Conservation (phyloP, 805 yeast species). For the Wickerhamomyces hampshirensis region DNA sequence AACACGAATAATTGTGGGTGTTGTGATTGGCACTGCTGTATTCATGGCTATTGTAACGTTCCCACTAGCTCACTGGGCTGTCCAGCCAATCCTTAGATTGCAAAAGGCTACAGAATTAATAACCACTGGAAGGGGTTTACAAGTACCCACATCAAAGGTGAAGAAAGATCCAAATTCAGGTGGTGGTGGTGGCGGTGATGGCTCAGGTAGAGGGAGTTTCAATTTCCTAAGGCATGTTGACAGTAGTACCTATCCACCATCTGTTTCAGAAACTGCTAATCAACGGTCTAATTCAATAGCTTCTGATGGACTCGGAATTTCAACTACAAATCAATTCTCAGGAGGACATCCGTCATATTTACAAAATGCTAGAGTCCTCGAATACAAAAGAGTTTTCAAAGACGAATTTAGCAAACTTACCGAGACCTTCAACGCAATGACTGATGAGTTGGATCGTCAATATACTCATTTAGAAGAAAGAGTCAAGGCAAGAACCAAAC, state of each 20-base stretch:
- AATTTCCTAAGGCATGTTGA: neutral
- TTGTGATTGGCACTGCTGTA: slow-evolving; percentile 72
- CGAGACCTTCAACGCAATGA: slow-evolving; percentile 87
- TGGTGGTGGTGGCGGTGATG: slow-evolving; percentile 7
- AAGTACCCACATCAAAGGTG: slow-evolving; percentile 12
- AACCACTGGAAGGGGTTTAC: slow-evolving; percentile 36
- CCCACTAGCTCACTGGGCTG: slow-evolving; percentile 80
- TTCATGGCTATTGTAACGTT: slow-evolving; percentile 72
- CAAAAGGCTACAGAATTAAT: slow-evolving; percentile 74
- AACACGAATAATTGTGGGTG: slow-evolving; percentile 67
- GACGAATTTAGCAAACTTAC: slow-evolving; percentile 89
- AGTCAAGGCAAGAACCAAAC: slow-evolving; percentile 79
- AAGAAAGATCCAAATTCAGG: slow-evolving; percentile 9
- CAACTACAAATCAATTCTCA: too few species aligned
- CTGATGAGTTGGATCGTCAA: slow-evolving; percentile 79
- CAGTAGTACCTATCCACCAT: slow-evolving; percentile 1
- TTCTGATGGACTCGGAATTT: slow-evolving; percentile 2
- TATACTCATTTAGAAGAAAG: slow-evolving; percentile 84
- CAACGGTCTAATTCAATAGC: slow-evolving; percentile 15
- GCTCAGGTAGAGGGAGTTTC: slow-evolving; percentile 11
- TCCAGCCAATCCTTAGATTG: slow-evolving; percentile 72
- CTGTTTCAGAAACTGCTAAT: slow-evolving; percentile 1
- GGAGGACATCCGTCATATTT: slow-evolving; percentile 28
- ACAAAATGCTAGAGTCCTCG: slow-evolving; percentile 39
- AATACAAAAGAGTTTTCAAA: slow-evolving; percentile 46